Evolutionary conservation across 2,329 filamentous ascomycete genomes (phyloP), one percentile per base, ranked within the genome.

Genomic region (Claviceps sp.): DNA sequence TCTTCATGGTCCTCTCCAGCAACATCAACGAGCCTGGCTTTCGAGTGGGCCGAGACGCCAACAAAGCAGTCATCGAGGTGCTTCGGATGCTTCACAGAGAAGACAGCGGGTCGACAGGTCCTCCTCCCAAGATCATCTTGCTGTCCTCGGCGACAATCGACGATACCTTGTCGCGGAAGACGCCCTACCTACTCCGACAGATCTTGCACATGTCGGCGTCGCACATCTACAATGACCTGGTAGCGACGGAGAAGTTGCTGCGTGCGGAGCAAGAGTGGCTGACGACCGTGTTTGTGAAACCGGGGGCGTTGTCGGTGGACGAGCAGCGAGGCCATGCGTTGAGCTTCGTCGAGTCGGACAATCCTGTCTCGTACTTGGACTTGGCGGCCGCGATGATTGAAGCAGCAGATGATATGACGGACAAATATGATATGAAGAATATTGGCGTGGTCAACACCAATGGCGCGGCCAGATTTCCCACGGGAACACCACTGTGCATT

Each of bases 381-480:
- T 24, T 54, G 37, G 43, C 52, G 4, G 72, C 69, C 1, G 72
- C 58, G 1, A 77, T 77, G 74, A 62, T 76, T 18, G 72, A 77
- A 58, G 68, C 67, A 5, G 71, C 67, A 0, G 63, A 71, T 37
- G 66, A 66, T 42, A 51, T 55, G 11, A 58, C 63, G 2, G 62
- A 61, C 1, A 48, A 52, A 0, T 65, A 61, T 34, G 58, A 64
- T 30, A 51, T 50, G 26, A 53, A 52, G 50, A 62, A 61, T 54
- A 59, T 64, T 14, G 50, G 50, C 42, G 50, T 51, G 16, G 43
- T 47, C 7, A 51, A 51, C 22, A 34, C 45, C 9, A 51, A 47
- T n/a, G 53, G 30, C 18, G 34, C 16, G 4, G 44, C 50, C 2
- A 47, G 22, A 3, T 47, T 47, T 24, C 50, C 50, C 20, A 20